Base-by-base conservation (phyloP, 345 rosid species). In the Atalantia buxifolia region DNA sequence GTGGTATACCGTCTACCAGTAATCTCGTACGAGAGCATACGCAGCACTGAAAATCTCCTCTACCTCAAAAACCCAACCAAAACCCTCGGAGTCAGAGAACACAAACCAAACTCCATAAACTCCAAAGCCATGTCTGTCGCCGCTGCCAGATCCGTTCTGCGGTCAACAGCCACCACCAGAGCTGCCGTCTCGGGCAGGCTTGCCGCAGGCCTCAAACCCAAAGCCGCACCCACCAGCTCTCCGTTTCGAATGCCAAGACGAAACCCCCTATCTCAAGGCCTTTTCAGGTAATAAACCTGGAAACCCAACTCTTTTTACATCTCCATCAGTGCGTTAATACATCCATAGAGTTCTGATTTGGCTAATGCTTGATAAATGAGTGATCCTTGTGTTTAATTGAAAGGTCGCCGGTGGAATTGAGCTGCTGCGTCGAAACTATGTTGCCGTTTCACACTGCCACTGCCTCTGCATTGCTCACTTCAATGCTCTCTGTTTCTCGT, bases 401-500 rank as follows among this genome's bases (percentile, higher is more conserved):
- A 75, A 95, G 98, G 85, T 90, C 91, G 18, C 94, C 97, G 24
- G 89, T 91, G 80, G 92, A 88, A 85, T 38, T 92, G 88, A 90
- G 98, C 86, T 88, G 86, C 83, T 89, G 96, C 75, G 86, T 89
- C 24, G 97, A 91, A 81, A 85, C 98, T 25, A 78, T 93, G 92
- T 76, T 92, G 77, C 98, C 98, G 69, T 90, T 90, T 80, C 97
- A 95, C 84, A 87, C 95, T 8, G 98, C 90, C 64, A 95, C 94
- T 35, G 94, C 98, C 59, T 89, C 97, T 2, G 92, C 98, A 8
- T 85, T 95, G 86, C 92, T 95, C 70, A 93, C 87, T 85, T 93
- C 97, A 28, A 92, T 86, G 98, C 91, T 93, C 13, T 88, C 97
- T 12, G 90, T 83, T 36, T 90, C 98, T 77, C 83, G 81, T 56